Evolutionary conservation across 129 eudicot species (phyloP), one percentile per base, ranked within the genome.

Genomic region (Solidago caesia): DNA sequence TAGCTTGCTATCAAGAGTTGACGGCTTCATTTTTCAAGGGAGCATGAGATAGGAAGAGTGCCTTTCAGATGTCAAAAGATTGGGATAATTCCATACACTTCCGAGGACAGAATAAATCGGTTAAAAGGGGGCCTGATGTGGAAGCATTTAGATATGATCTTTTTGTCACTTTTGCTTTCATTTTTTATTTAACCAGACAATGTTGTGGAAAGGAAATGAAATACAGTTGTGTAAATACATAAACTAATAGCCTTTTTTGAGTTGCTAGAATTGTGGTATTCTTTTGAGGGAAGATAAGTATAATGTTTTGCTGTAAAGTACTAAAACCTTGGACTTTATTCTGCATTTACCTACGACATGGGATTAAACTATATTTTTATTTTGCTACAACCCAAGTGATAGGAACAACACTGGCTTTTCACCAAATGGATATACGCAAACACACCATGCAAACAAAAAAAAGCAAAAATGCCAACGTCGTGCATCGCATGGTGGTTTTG

Each of bases 141-240:
- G 2, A 15, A 67, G 13, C 53, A 9, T 67, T n/a, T n/a, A 1
- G 43, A 45, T 6, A 9, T 16, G 43, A 74, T 70, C 21, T 77
- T 4, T 16, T 70, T 25, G 33, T 57, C 39, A 47, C 76, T 77
- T 55, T 11, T 1, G 16, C 48, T 70, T 49, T 9, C 46, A n/a
- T n/a, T n/a, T 55, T 77, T 53, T 4, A 78, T 27, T 71, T 62
- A 12, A 73, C 9, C n/a, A n/a, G n/a, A n/a, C n/a, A n/a, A n/a
- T 4, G 56, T 70, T 64, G 25, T 2, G 47, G 4, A 62, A 78
- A 27, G 73, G 60, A 79, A 79, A 43, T 63, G 42, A 26, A 61
- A 44, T n/a, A n/a, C n/a, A n/a, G n/a, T n/a, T n/a, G n/a, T n/a
- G n/a, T n/a, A n/a, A n/a, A n/a, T n/a, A n/a, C n/a, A n/a, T n/a